A percentile compares a stretch with the other conserved stretches of the same genome.
These are phyloP conservation scores for Termitomyces heimii DNA, from an alignment of 768 basidiomycete species.

Conservation along the genomic window DNA sequence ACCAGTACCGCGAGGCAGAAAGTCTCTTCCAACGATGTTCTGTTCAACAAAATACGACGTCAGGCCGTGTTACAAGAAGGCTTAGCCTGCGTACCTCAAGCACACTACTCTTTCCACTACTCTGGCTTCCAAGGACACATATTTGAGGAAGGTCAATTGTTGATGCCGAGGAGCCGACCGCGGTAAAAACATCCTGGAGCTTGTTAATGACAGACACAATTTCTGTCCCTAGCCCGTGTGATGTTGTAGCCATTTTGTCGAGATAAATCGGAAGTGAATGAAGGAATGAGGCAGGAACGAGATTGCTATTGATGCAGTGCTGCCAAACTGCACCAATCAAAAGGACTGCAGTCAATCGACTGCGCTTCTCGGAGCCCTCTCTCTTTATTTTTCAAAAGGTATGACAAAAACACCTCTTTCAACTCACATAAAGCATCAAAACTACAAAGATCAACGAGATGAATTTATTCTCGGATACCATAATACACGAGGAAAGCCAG, in stretches of 20 bases:
- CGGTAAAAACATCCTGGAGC: conserved; percentile 85
- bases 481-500: conserved; percentile 5
- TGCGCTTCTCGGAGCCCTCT: no score
- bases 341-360: conserved; percentile 2
- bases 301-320: conserved; percentile 6
- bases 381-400: neutral
- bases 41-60: conserved; percentile 23
- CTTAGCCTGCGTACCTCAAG: conserved; percentile 56
- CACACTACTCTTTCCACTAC: conserved; percentile 91
- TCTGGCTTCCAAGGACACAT: conserved; percentile 87
- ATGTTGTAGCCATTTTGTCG: conserved; percentile 45
- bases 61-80: neutral
- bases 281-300: conserved; percentile 11
- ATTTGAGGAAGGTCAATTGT: conserved; percentile 90
- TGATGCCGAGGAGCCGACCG: conserved; percentile 72
- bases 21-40: conserved; percentile 98
- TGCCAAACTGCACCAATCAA: conserved; percentile 16
- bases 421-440: neutral
- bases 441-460: neutral
- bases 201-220: conserved; percentile 82
- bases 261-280: conserved; percentile 12
- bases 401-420: neutral
- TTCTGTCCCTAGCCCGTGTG: conserved; percentile 67
- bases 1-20: conserved; percentile 96
- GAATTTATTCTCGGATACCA: neutral